Evolutionary conservation across 164 flowering plant genomes (phyloP), one percentile per base, ranked within the genome.

Genomic region (Paratinospora sagittata): DNA sequence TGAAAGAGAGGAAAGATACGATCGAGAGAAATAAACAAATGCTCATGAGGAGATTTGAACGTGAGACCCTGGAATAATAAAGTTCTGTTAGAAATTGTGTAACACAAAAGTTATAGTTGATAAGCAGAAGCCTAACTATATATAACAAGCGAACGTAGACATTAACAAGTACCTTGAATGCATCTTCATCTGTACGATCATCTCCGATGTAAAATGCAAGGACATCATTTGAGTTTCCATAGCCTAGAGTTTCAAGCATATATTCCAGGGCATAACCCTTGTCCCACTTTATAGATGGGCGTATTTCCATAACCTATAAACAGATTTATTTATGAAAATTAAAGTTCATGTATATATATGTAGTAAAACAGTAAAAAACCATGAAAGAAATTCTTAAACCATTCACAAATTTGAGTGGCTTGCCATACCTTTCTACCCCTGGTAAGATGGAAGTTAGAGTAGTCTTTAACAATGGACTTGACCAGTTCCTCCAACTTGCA

Each of bases 121-220:
- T 30, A 30, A 30, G 34, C 4, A 4, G 34, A 30, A 30, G 34
- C 34, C 34, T 4, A 30, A 30, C 34, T 30, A 30, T 30, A 30
- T 1, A 30, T 30, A 4, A 30, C 34, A 30, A 30, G 3, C 4
- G 34, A 30, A 30, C 34, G 4, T 30, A 30, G 34, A 30, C 34
- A 30, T 30, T 2, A 30, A 30, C 34, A 30, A 3, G 39, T 76
- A 89, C 94, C 88, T 81, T 80, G 62, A 89, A 89, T 14, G 90
- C 94, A 72, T 89, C 94, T 78, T 89, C 87, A 65, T 85, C 87
- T 6, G 87, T 85, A 66, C 67, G 72, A 60, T 85, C 88, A 57
- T 85, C 88, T 6, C 88, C 88, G 0, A 85, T 72, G 70, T 81
- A 85, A 19, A 85, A 10, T 8, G 88, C 85, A 27, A 83, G 71